Conservation (phyloP, 108 stramenopile genomes). For the Aureococcus anophagefferens region DNA sequence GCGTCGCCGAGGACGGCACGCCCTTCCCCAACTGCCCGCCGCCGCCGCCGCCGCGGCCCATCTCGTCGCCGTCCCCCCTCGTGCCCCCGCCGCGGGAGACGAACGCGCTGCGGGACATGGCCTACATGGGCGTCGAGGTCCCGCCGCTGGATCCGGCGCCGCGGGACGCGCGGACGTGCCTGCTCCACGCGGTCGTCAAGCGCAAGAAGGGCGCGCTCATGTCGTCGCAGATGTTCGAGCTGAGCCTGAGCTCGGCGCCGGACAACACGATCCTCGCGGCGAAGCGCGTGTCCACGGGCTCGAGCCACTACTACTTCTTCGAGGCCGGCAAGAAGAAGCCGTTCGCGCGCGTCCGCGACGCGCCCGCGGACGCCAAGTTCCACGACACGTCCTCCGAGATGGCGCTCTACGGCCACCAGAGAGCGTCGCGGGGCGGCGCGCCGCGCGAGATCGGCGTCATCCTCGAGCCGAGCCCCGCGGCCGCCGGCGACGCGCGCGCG, state of each 20-base stretch:
- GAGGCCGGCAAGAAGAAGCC: neutral
- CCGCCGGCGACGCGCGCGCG: too few species aligned
- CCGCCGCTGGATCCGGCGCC: neutral
- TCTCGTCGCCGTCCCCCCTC: neutral
- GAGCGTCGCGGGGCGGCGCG: neutral
- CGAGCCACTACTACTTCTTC: neutral
- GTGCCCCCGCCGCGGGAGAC: too few species aligned
- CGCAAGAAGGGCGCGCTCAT: neutral
- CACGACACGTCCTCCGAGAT: neutral
- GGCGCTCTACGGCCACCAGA: neutral
- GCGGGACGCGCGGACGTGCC: neutral
- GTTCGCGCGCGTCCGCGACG: neutral
- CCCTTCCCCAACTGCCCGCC: too few species aligned
- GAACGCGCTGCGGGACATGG: neutral
- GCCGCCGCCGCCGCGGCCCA: neutral
- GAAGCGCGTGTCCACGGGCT: neutral
- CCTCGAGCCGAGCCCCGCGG: neutral
- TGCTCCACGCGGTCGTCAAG: neutral
- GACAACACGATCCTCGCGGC: neutral
- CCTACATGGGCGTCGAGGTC: neutral
- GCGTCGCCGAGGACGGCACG: neutral
- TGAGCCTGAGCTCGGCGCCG: neutral
- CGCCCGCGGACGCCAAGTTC: too few species aligned
- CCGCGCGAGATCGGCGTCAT: neutral
- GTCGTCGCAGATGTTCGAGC: neutral